Evolutionary conservation across 176 grass and related monocot genomes (phyloP), one percentile per base, ranked within the genome.

Genomic region (Neostapfia colusana): DNA sequence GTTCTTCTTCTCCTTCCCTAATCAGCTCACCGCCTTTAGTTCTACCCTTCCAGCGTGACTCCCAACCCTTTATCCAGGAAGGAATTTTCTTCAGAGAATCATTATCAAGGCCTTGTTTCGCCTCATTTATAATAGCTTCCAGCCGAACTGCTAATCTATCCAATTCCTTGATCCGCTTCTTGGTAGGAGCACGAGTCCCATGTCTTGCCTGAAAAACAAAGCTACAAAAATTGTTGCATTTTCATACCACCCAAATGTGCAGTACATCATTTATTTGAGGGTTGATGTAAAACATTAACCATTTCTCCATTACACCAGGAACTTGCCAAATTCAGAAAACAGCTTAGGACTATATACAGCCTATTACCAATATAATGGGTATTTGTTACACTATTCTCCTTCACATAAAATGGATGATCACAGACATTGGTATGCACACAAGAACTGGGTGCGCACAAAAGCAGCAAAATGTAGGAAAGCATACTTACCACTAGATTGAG

Each of bases 151-250:
- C 64, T 69, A 98, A 75, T 67, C 72, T 84, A 68, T 98, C 91
- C 69, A 98, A 66, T 73, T 98, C 95, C 77, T 90, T 92, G 70
- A 93, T 92, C 44, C 95, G 77, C 73, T 90, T 98, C 38, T 90
- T 92, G 43, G 91, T 98, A 53, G 95, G 95, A 20, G 91, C 65
- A 7, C 95, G 95, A 36, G 95, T 90, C 31, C 95, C 95, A 84
- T 94, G 95, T 59, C 95, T 94, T 82, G 95, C 86, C 95, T 98
- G 66, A 27, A 4, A 31, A 63, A 75, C 8, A 82, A 62, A 69
- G 41, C 1, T 39, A 49, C 16, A 21, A 20, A 20, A 78, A 79
- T 73, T 7, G 51, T 82, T 6, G 34, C 28, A 24, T 7, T 60
- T 73, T 20, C 10, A 15, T 66, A 5, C 79, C 20, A 56, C 20